Base-by-base conservation (phyloP, 108 stramenopile genomes). In the Conticribra weissflogii region DNA sequence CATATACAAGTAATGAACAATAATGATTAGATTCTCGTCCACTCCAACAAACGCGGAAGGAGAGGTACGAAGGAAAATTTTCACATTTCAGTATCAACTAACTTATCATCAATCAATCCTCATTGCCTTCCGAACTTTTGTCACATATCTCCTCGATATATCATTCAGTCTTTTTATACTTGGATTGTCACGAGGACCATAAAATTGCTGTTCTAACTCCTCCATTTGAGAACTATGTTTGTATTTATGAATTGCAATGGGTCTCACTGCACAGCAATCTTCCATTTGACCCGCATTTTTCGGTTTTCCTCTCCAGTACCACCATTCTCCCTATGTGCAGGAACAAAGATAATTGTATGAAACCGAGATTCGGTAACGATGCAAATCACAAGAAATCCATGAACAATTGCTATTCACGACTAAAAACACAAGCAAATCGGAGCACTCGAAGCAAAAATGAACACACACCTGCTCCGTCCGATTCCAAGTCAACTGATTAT, bases 311-410 rank as follows among this genome's bases (percentile, higher is more conserved):
- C 62, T 67, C 74, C 74, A 76, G 68, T 32, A 76, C 74, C 74
- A 76, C 74, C 74, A 76, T 55, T 76, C 74, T 25, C 74, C 74
- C 66, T n/a, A n/a, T n/a, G n/a, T n/a, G n/a, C n/a, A n/a, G n/a
- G n/a, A n/a, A n/a, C n/a, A n/a, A n/a, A n/a, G n/a, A n/a, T n/a
- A n/a, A n/a, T n/a, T n/a, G n/a, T n/a, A n/a, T n/a, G n/a, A n/a
- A n/a, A n/a, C n/a, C n/a, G n/a, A n/a, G n/a, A n/a, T n/a, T n/a
- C n/a, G n/a, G n/a, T n/a, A n/a, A n/a, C n/a, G n/a, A n/a, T n/a
- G n/a, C n/a, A n/a, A n/a, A n/a, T n/a, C n/a, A n/a, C n/a, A n/a
- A n/a, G n/a, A n/a, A n/a, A n/a, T n/a, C n/a, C n/a, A n/a, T n/a
- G n/a, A n/a, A n/a, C n/a, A n/a, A n/a, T n/a, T n/a, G n/a, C n/a